A percentile compares a stretch with the other conserved stretches of the same genome.
Conservation (phyloP, 257 asterid species). For the Salvia splendens region DNA sequence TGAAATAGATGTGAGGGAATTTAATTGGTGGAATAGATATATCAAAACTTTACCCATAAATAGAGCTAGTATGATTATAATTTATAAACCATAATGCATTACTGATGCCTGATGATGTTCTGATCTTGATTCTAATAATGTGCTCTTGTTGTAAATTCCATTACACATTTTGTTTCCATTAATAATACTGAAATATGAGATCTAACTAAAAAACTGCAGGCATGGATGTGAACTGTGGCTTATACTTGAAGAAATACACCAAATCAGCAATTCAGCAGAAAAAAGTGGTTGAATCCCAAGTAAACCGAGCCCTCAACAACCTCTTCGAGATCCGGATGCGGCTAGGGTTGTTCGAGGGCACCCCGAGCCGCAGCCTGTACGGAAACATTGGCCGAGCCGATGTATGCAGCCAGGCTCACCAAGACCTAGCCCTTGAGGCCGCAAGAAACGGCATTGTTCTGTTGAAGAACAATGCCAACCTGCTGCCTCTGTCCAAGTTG, state of each 20-base stretch:
- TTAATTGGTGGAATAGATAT: too few species aligned
- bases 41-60: too few species aligned
- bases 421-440: slow-evolving; percentile 66
- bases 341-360: slow-evolving; percentile 72
- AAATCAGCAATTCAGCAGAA: slow-evolving; percentile 69
- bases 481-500: slow-evolving; percentile 67
- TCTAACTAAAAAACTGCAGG: slow-evolving; percentile 46
- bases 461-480: slow-evolving; percentile 63
- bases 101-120: neutral
- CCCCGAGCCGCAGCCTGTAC: slow-evolving; percentile 46
- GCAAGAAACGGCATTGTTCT: slow-evolving; percentile 85
- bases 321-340: slow-evolving; percentile 77
- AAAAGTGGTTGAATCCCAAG: slow-evolving; percentile 42
- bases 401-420: slow-evolving; percentile 69
- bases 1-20: too few species aligned
- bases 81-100: neutral
- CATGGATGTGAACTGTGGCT: slow-evolving; percentile 82
- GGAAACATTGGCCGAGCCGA: slow-evolving; percentile 58
- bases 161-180: neutral
- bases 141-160: neutral
- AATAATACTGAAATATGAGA: neutral
- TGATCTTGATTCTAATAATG: too few species aligned
- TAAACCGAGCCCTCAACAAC: slow-evolving; percentile 85
- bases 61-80: too few species aligned
- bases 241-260: slow-evolving; percentile 59